A percentile compares a stretch with the other conserved stretches of the same genome.
Evolutionary conservation across 2,329 filamentous ascomycete species (phyloP).

Genomic region (Microdochium bolleyi): DNA sequence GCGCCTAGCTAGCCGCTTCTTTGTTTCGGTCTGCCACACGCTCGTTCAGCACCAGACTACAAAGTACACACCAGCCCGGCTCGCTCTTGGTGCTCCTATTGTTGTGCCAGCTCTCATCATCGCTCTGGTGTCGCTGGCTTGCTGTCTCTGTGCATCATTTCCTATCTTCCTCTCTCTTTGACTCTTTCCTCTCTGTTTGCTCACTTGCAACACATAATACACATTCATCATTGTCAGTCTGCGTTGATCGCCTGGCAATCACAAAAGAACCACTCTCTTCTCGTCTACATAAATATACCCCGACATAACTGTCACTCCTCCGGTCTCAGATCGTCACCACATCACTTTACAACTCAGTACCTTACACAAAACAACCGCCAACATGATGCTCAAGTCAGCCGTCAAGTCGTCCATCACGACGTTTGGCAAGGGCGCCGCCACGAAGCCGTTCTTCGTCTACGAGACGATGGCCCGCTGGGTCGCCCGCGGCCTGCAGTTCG

Average conservation of each 20-base stretch:
- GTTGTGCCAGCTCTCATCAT: background rate
- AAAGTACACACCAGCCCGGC: background rate
- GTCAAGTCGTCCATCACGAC: background rate
- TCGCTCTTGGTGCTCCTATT: no score
- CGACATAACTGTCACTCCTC: background rate
- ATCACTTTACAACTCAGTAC: no score
- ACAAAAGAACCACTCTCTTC: background rate
- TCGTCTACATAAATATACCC: background rate
- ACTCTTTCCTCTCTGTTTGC: background rate
- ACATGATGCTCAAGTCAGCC: background rate
- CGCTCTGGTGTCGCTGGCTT: background rate
- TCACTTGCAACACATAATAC: background rate
- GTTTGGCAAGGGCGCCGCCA: conserved; percentile 30
- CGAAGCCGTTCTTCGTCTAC: conserved; percentile 36
- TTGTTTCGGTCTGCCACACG: background rate
- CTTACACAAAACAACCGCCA: background rate
- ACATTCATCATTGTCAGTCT: background rate
- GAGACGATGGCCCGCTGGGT: conserved; percentile 39
- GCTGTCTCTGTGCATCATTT: background rate
- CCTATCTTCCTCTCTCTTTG: background rate
- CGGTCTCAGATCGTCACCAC: no score
- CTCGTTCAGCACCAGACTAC: background rate
- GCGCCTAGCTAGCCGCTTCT: background rate
- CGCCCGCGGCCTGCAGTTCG: conserved; percentile 60
- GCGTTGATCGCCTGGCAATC: background rate